phyloP scores from a whole-genome alignment of 1,284 basidiomycete species.

The Trichosporon sp. region DNA sequence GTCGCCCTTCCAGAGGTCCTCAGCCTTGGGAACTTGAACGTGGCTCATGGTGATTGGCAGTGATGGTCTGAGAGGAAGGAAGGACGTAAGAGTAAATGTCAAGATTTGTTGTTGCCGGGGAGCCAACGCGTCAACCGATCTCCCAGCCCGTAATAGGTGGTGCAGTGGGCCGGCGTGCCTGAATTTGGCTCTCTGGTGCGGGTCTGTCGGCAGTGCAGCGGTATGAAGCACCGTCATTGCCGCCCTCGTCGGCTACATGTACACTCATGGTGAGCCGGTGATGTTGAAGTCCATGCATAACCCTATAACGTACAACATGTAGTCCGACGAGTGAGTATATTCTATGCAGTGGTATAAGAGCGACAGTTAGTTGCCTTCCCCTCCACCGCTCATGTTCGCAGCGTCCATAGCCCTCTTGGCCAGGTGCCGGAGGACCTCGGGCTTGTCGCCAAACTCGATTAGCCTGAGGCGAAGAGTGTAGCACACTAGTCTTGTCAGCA shows the following conservation, averaged over 20 bases:
- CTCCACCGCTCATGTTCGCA: slow-evolving; percentile 23
- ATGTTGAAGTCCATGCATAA: background rate
- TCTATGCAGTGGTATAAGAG: background rate
- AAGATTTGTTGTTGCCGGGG: background rate
- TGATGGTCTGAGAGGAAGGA: background rate
- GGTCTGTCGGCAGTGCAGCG: background rate
- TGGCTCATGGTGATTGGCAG: background rate
- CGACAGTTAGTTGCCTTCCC: background rate
- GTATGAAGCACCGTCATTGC: background rate
- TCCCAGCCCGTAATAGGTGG: background rate
- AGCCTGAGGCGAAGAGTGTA: slow-evolving; percentile 45
- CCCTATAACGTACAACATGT: slow-evolving; percentile 4
- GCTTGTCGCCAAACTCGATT: slow-evolving; percentile 46
- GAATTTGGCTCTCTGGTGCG: background rate
- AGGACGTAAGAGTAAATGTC: background rate
- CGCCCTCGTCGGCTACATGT: background rate
- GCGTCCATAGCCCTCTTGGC: slow-evolving; percentile 46
- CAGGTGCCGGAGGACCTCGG: slow-evolving; percentile 44
- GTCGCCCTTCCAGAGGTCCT: slow-evolving; percentile 13
- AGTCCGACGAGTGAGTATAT: background rate
- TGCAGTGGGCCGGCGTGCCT: slow-evolving; percentile 1
- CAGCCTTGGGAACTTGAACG: slow-evolving; percentile 2
- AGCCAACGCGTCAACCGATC: background rate
- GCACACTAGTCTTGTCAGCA: slow-evolving; percentile 36
- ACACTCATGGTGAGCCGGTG: background rate